These are phyloP conservation scores for Termitomyces sp. DNA, from an alignment of 768 basidiomycete species.

Conservation along the genomic window DNA sequence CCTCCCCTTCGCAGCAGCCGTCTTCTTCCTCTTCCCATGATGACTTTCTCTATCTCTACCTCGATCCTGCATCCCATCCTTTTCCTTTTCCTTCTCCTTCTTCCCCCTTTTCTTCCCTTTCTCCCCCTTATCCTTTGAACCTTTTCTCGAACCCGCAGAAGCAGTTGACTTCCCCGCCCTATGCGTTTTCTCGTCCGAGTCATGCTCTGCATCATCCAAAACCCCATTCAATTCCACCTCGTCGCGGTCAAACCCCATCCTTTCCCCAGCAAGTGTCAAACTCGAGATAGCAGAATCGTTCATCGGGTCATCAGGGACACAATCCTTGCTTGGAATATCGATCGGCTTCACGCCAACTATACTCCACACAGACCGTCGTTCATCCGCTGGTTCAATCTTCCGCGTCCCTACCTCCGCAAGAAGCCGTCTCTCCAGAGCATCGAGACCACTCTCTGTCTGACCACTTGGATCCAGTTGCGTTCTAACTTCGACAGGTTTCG, in stretches of 20 bases:
- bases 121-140: constrained; percentile 20
- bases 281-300: constrained; percentile 54
- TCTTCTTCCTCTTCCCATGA: constrained; percentile 17
- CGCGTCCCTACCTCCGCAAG: constrained; percentile 72
- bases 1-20: constrained; percentile 51
- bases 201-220: constrained; percentile 19
- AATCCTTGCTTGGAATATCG: constrained; percentile 26
- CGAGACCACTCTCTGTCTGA: constrained; percentile 51
- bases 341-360: constrained; percentile 26
- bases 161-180: constrained; percentile 25
- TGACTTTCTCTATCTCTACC: constrained; percentile 18
- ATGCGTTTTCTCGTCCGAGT: constrained; percentile 37
- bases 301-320: constrained; percentile 28
- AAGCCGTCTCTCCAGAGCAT: constrained; percentile 65
- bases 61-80: constrained; percentile 15
- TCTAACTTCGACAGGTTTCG: constrained; percentile 5
- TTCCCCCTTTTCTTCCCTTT: constrained; percentile 20
- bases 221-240: constrained; percentile 21
- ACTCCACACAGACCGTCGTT: constrained; percentile 24
- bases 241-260: constrained; percentile 17
- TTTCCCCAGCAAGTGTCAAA: constrained; percentile 37
- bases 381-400: constrained; percentile 27
- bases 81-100: constrained; percentile 21
- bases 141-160: constrained; percentile 19
- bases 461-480: constrained; percentile 10